Evolutionary conservation across 805 yeast genomes (phyloP), one percentile per base, ranked within the genome.

Genomic region (Kluyveromyces aestuarii): DNA sequence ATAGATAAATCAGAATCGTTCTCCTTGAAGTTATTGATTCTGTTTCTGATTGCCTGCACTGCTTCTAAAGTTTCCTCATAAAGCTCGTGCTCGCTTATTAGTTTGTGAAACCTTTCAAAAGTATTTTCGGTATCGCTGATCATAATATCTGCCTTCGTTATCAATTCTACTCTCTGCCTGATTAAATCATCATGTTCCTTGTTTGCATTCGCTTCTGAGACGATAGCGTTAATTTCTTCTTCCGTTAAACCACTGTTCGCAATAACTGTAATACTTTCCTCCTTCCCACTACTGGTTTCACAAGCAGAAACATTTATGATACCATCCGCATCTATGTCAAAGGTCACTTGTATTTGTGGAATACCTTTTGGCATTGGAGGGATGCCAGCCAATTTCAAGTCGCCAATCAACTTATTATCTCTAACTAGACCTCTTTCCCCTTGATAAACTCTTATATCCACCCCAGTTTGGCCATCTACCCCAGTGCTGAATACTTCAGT

Each of bases 41-140:
- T 50, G 2, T 41, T 41, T 40, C 63, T 67, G 14, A 63, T 48
- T 61, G 75, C 79, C 71, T 82, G 77, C 57, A 78, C 69, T 51
- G 76, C 74, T 47, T 70, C 57, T 48, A 74, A 67, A 37, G 66
- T 61, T 55, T 71, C 69, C 44, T 64, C 63, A 55, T 70, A 77
- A 42, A 72, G 66, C 55, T 67, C 72, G 53, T 82, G 86, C 35
- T 66, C 66, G 7, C 62, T 52, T 4, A 80, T 73, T 8, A 67
- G 51, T 8, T 68, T 65, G 8, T 75, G 74, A 59, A 80, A 82
- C 67, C 83, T 89, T 50, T 70, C 71, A 47, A 91, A 72, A 1
- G 95, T 88, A 66, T 77, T 77, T 65, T 88, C 96, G 33, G 96
- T 86, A 67, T 93, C 99, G 55, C 84, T 80, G 54, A 87, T 76